Conservation (phyloP, 208 protist genomes). For the Borovskyia barvae region DNA sequence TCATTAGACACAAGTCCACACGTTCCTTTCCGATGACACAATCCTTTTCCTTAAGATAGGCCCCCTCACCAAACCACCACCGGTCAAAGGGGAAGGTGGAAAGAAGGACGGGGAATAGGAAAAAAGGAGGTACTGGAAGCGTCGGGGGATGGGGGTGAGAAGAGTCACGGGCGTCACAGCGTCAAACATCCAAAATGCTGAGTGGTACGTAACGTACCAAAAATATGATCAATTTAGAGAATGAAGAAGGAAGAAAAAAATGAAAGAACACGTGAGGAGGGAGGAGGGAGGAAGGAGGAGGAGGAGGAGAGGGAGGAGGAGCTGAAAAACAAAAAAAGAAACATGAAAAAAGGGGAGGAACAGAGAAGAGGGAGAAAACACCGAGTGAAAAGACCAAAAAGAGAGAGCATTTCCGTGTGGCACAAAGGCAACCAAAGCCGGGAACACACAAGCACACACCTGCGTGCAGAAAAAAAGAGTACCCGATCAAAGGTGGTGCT, state of each 20-base stretch:
- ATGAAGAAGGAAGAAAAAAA: neutral
- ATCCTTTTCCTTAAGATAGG: no score
- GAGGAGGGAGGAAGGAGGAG: neutral
- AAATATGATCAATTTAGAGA: no score
- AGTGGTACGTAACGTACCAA: no score
- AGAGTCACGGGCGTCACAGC: no score
- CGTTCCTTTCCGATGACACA: no score
- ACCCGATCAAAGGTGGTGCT: no score
- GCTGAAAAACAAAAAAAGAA: neutral
- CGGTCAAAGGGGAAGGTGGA: neutral
- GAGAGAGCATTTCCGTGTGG: neutral
- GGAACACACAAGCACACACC: neutral
- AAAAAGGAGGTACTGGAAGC: neutral
- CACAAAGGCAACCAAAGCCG: neutral
- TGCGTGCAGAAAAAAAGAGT: no score
- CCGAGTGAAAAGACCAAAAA: neutral
- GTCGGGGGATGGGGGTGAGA: no score
- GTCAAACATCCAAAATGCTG: no score
- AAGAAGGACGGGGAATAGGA: constrained; percentile 2
- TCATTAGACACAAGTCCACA: no score
- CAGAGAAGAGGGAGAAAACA: constrained; percentile 1
- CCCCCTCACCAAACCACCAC: no score
- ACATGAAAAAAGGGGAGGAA: neutral
- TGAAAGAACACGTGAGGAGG: neutral
- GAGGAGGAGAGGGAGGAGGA: neutral